Percentiles rank a stretch among this genome's conserved stretches.
Evolutionary conservation across 2,329 filamentous ascomycete species (phyloP).

Genomic region (Aspergillus sp.): DNA sequence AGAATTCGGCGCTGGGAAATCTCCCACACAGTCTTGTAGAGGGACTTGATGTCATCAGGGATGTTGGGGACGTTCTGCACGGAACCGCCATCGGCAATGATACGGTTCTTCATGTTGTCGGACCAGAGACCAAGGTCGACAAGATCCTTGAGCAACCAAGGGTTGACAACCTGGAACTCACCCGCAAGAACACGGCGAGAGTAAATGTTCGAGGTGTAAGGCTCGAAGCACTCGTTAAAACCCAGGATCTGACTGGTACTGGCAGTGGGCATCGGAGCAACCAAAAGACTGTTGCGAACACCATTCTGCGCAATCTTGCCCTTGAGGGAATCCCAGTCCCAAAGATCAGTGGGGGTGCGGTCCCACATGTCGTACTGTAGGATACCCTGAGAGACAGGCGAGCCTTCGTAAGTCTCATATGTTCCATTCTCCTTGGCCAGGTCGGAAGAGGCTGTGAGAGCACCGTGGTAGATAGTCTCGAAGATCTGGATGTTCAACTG

Average conservation of each 20-base stretch:
- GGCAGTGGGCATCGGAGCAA: constrained; percentile 97
- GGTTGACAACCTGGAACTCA: constrained; percentile 99
- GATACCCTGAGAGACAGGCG: constrained; percentile 89
- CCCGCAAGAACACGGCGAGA: constrained; percentile 95
- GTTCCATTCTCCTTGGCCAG: constrained; percentile 79
- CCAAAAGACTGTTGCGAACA: constrained; percentile 89
- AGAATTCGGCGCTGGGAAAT: constrained; percentile 94
- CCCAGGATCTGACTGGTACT: constrained; percentile 97
- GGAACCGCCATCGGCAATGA: constrained; percentile 94
- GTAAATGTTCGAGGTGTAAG: constrained; percentile 99
- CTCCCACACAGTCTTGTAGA: constrained; percentile 99
- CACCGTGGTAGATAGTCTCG: constrained; percentile 98
- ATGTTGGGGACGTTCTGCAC: constrained; percentile 98
- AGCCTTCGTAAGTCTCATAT: constrained; percentile 90
- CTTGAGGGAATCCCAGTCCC: constrained; percentile 92
- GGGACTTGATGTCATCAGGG: constrained; percentile 87
- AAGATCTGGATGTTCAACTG: constrained; percentile 98
- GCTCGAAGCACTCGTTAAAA: constrained; percentile 99
- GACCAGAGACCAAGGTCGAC: constrained; percentile 98
- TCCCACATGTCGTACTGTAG: constrained; percentile 99
- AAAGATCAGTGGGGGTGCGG: constrained; percentile 87
- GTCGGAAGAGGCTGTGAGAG: constrained; percentile 83
- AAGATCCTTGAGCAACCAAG: constrained; percentile 96
- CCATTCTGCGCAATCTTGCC: constrained; percentile 88
- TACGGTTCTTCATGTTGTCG: constrained; percentile 99